Conservation (phyloP, 2,329 filamentous ascomycete species). For the Arthrobotrys conoides region DNA sequence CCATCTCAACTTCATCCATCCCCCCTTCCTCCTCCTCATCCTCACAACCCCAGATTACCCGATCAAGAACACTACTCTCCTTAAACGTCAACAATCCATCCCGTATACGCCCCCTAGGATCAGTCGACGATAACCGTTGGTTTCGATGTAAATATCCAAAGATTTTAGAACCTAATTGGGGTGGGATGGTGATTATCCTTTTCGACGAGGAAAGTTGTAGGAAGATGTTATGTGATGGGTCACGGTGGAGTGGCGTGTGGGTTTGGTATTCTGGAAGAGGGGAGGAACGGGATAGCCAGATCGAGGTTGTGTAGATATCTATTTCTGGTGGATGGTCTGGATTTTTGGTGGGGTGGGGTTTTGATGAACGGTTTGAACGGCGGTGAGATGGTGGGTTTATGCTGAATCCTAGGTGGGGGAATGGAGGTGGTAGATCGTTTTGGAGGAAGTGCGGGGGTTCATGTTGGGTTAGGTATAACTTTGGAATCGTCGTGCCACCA, state of each 20-base stretch:
- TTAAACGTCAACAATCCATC: slow-evolving; percentile 53
- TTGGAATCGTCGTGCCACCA: neutral
- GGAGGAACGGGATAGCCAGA: slow-evolving; percentile 42
- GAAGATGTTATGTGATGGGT: slow-evolving; percentile 95
- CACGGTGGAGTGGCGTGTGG: slow-evolving; percentile 89
- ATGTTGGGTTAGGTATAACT: slow-evolving; percentile 46
- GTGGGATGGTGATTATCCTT: slow-evolving; percentile 78
- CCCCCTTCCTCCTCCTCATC: slow-evolving; percentile 60
- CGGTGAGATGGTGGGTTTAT: too few relatives aligned
- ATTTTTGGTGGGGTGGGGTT: neutral
- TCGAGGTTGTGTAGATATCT: slow-evolving; percentile 43
- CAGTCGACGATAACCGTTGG: slow-evolving; percentile 65
- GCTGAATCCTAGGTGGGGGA: slow-evolving; percentile 34
- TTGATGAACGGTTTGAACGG: too few relatives aligned
- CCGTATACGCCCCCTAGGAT: slow-evolving; percentile 21
- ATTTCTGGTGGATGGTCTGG: neutral
- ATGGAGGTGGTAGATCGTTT: slow-evolving; percentile 34
- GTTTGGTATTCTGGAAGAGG: neutral
- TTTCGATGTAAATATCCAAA: slow-evolving; percentile 72
- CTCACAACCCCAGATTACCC: slow-evolving; percentile 85
- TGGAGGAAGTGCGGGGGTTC: slow-evolving; percentile 18
- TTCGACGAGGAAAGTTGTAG: slow-evolving; percentile 84
- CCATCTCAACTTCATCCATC: slow-evolving; percentile 66
- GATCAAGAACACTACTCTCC: slow-evolving; percentile 70
- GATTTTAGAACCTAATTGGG: slow-evolving; percentile 74